Percentiles rank a stretch among this genome's conserved stretches.
phyloP scores from a whole-genome alignment of 345 rosid species.

The Salix udensis region DNA sequence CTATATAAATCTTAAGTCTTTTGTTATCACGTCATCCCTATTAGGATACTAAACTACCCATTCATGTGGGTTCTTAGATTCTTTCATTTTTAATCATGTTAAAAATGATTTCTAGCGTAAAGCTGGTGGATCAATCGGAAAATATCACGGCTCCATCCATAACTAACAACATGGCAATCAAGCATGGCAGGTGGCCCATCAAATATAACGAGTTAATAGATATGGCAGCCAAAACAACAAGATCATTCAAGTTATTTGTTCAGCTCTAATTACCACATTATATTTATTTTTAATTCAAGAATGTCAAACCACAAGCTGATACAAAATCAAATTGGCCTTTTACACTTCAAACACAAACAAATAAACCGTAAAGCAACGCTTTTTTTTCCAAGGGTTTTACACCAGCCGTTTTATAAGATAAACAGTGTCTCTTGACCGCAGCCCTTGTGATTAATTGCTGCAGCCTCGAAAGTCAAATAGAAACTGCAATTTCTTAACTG shows the following conservation, averaged over 20 bases:
- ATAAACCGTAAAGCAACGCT: too few species aligned
- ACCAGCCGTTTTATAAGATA: too few species aligned
- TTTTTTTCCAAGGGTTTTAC: too few species aligned
- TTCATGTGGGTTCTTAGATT: background rate
- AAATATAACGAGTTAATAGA: too few species aligned
- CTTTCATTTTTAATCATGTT: background rate
- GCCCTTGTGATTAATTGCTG: background rate
- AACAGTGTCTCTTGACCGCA: background rate
- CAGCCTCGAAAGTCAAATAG: too few species aligned
- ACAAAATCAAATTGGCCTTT: too few species aligned
- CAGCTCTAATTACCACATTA: background rate
- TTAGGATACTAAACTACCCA: too few species aligned
- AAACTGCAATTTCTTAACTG: too few species aligned
- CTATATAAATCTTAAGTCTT: fast-evolving
- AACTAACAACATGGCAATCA: background rate
- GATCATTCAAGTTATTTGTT: background rate
- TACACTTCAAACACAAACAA: too few species aligned
- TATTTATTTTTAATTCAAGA: background rate
- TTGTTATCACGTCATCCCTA: too few species aligned
- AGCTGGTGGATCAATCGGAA: background rate
- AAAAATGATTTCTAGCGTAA: background rate
- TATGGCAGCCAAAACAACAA: background rate
- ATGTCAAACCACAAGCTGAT: background rate
- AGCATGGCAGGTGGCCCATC: background rate
- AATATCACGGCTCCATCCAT: background rate